Conservation (phyloP, 805 yeast genomes). For the Vanderwaltozyma tropicalis region DNA sequence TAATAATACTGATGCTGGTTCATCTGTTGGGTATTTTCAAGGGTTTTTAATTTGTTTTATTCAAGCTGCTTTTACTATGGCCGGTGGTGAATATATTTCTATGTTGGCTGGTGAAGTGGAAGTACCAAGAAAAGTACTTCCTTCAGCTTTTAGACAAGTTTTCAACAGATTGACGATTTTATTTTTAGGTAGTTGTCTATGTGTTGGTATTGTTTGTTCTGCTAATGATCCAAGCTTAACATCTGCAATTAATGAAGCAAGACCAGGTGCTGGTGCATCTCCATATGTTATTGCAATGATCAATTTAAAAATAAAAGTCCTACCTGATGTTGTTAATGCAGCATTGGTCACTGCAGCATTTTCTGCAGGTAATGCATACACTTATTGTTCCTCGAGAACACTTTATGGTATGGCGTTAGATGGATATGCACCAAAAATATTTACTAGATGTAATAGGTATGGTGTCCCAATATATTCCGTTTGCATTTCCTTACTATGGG, state of each 20-base stretch:
- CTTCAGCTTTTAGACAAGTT: slow-evolving; percentile 71
- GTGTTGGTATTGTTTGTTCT: slow-evolving; percentile 69
- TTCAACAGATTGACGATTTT: slow-evolving; percentile 56
- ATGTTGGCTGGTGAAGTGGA: slow-evolving; percentile 78
- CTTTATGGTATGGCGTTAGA: slow-evolving; percentile 59
- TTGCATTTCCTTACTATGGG: slow-evolving; percentile 42
- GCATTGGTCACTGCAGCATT: slow-evolving; percentile 65
- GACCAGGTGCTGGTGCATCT: slow-evolving; percentile 70
- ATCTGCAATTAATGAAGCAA: slow-evolving; percentile 45
- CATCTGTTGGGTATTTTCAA: slow-evolving; percentile 46
- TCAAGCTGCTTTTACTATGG: slow-evolving; percentile 68
- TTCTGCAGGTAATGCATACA: slow-evolving; percentile 76
- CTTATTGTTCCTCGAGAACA: slow-evolving; percentile 60
- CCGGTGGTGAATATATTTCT: slow-evolving; percentile 79
- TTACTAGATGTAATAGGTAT: slow-evolving; percentile 46
- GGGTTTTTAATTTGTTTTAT: slow-evolving; percentile 63
- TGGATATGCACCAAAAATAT: slow-evolving; percentile 64
- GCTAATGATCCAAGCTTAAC: slow-evolving; percentile 53
- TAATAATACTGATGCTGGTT: slow-evolving; percentile 29
- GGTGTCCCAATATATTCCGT: slow-evolving; percentile 67
- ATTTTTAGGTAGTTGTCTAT: slow-evolving; percentile 63
- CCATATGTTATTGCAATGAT: slow-evolving; percentile 81
- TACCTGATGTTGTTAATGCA: slow-evolving; percentile 74
- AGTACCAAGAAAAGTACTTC: slow-evolving; percentile 60
- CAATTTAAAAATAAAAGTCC: slow-evolving; percentile 49